A percentile compares a stretch with the other conserved stretches of the same genome.
phyloP scores from a whole-genome alignment of 768 basidiomycete genomes.

The Boletus eberwhitei region DNA sequence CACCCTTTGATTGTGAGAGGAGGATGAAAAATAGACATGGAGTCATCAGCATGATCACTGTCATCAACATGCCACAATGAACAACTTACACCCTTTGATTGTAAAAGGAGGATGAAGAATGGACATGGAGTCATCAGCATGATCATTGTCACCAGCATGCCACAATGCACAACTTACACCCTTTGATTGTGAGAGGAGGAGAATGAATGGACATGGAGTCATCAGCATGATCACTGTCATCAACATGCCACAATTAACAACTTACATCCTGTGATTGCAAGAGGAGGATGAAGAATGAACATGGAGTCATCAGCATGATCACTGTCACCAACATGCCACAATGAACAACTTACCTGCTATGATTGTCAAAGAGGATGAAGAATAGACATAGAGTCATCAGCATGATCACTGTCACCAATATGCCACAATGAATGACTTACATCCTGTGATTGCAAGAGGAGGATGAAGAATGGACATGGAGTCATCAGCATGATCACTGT shows the following conservation, averaged over 20 bases:
- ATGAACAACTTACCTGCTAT: background rate
- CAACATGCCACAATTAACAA: no score
- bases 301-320: background rate
- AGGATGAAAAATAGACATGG: no score
- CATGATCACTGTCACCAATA: background rate
- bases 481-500: background rate
- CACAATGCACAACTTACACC: no score
- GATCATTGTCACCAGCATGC: no score
- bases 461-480: background rate
- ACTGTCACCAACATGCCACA: background rate
- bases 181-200: no score
- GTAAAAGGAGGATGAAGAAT: no score
- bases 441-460: fast-evolving
- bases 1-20: no score
- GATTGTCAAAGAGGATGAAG: background rate
- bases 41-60: background rate
- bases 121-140: no score
- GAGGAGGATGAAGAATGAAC: background rate
- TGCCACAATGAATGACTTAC: background rate
- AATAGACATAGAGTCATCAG: background rate
- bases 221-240: background rate
- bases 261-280: background rate
- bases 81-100: no score
- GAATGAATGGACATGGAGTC: no score
- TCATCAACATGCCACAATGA: no score